These are phyloP conservation scores for Pseudoneurospora amorphoporcata DNA, from an alignment of 495 filamentous ascomycete species.

Conservation along the genomic window DNA sequence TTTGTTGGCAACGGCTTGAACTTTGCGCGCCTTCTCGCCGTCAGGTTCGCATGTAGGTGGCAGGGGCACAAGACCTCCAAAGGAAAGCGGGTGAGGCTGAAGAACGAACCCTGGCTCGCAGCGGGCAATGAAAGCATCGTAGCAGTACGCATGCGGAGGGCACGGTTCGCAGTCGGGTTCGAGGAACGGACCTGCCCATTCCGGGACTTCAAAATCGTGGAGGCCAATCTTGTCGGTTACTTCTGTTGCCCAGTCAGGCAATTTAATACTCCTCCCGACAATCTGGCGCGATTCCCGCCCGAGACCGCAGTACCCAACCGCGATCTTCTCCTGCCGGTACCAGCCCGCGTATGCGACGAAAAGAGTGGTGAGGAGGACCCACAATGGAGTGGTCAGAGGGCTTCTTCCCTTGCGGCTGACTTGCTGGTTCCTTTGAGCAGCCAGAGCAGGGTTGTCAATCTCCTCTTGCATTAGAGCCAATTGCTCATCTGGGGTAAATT, in stretches of 20 bases:
- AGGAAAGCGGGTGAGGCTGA: slow-evolving; percentile 69
- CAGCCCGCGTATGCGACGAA: slow-evolving; percentile 64
- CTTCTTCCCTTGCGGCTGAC: slow-evolving; percentile 11
- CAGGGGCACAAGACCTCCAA: slow-evolving; percentile 73
- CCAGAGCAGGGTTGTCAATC: slow-evolving; percentile 24
- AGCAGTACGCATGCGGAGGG: slow-evolving; percentile 85
- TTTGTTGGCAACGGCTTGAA: slow-evolving; percentile 77
- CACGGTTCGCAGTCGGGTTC: slow-evolving; percentile 87
- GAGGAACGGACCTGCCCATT: slow-evolving; percentile 53
- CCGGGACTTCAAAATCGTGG: slow-evolving; percentile 40
- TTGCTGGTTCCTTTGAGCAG: slow-evolving; percentile 15
- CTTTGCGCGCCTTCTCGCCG: slow-evolving; percentile 77
- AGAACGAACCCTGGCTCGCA: slow-evolving; percentile 86
- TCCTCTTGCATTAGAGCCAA: slow-evolving; percentile 59
- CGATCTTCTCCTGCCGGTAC: slow-evolving; percentile 89
- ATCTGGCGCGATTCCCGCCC: slow-evolving; percentile 47
- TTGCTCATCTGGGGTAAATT: slow-evolving; percentile 88
- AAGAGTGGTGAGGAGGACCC: slow-evolving; percentile 54
- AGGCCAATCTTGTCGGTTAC: slow-evolving; percentile 33
- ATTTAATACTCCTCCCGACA: slow-evolving; percentile 33
- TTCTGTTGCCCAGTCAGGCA: slow-evolving; percentile 32
- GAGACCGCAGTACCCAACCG: slow-evolving; percentile 88
- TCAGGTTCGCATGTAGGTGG: slow-evolving; percentile 93
- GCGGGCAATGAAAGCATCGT: slow-evolving; percentile 56
- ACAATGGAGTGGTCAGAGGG: slow-evolving; percentile 42